Evolutionary conservation across 257 asterid species (phyloP).

Genomic region (Forsythia viridissima): DNA sequence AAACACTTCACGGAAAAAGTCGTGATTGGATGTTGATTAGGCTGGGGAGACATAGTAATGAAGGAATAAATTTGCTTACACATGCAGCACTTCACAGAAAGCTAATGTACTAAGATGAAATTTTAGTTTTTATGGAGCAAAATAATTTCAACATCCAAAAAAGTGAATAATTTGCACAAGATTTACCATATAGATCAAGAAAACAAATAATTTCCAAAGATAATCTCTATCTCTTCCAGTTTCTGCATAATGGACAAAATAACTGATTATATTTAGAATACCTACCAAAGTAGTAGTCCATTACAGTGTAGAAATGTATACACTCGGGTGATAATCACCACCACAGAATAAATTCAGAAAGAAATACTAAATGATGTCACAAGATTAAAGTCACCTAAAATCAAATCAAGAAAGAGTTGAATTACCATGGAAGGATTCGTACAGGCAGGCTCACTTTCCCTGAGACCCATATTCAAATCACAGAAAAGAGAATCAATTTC

Average conservation of each 20-base stretch:
- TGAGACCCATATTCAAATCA: conserved; percentile 49
- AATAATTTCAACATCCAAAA: not conserved
- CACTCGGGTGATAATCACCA: not conserved
- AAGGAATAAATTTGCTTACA: not conserved
- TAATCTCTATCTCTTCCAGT: not conserved
- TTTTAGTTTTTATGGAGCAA: not conserved
- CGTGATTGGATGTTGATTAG: not conserved
- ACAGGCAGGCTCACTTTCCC: conserved; percentile 26
- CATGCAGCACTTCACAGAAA: not conserved
- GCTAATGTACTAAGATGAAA: not conserved
- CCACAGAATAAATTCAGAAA: not conserved
- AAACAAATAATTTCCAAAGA: not conserved
- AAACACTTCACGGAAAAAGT: not conserved
- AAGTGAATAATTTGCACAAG: not conserved
- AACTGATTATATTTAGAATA: not conserved
- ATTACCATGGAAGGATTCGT: conserved; percentile 31
- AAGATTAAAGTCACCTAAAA: not conserved
- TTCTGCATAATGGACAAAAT: not conserved
- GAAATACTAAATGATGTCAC: not conserved
- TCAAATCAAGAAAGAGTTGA: not conserved
- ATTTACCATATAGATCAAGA: not conserved
- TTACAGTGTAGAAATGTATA: not conserved
- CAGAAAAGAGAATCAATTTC: conserved; percentile 47
- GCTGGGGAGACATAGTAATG: not conserved
- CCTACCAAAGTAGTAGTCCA: not conserved